phyloP scores from a whole-genome alignment of 1,284 basidiomycete species.

The Cerrena zonata region DNA sequence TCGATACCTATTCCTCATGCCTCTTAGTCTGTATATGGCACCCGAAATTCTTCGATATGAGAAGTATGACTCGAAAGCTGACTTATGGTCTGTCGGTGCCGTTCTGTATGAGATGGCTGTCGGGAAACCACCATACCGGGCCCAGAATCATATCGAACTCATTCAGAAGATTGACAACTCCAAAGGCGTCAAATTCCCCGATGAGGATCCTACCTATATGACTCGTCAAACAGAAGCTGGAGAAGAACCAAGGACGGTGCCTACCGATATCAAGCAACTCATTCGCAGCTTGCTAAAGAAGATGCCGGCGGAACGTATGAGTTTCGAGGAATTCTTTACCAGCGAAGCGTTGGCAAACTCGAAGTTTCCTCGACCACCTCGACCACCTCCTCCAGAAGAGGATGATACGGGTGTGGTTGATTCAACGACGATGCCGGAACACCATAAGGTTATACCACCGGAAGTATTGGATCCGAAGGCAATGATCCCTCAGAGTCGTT shows the following conservation, averaged over 20 bases:
- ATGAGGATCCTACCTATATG: constrained; percentile 59
- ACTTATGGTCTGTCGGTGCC: constrained; percentile 96
- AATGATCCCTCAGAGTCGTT: constrained; percentile 74
- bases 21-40: constrained; percentile 87
- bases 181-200: constrained; percentile 86
- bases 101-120: constrained; percentile 95
- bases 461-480: constrained; percentile 71
- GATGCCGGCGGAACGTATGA: constrained; percentile 78
- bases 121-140: constrained; percentile 90
- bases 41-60: constrained; percentile 96
- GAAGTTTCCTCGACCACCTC: constrained; percentile 52
- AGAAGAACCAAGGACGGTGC: constrained; percentile 54
- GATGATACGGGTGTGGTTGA: constrained; percentile 24
- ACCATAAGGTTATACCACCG: constrained; percentile 63
- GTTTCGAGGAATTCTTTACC: constrained; percentile 89
- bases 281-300: constrained; percentile 81
- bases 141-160: constrained; percentile 93
- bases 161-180: constrained; percentile 87
- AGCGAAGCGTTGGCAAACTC: constrained; percentile 77
- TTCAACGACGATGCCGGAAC: constrained; percentile 45
- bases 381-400: constrained; percentile 23
- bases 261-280: constrained; percentile 82
- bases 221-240: constrained; percentile 34
- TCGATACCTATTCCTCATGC: background rate
- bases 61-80: constrained; percentile 96